Conservation (phyloP, 495 filamentous ascomycete genomes). For the Cladorrhinum samala region DNA sequence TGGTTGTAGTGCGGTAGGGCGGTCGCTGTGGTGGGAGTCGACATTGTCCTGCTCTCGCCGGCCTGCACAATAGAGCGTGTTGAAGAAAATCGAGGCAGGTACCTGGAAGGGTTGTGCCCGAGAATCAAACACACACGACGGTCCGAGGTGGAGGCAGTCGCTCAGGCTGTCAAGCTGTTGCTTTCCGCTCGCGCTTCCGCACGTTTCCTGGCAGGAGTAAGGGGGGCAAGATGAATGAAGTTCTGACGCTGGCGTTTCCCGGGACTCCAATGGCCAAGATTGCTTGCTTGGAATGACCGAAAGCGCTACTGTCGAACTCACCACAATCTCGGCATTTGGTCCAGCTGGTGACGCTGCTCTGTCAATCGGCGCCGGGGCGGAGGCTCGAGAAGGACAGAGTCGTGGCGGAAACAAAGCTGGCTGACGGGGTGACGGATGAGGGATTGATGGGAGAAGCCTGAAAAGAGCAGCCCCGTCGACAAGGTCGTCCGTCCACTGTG, state of each 20-base stretch:
- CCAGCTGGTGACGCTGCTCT: neutral
- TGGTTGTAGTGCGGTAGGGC: constrained; percentile 60
- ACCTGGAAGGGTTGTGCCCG: neutral
- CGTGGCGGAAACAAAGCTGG: too few relatives aligned
- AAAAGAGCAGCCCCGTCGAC: neutral
- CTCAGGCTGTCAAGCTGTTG: constrained; percentile 13
- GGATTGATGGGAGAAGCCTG: neutral
- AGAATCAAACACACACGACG: neutral
- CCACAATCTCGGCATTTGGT: neutral
- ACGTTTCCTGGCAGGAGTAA: too few relatives aligned
- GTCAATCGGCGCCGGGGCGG: neutral
- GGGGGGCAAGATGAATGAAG: neutral
- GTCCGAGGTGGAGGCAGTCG: constrained; percentile 11
- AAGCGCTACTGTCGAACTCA: neutral
- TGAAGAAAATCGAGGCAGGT: constrained; percentile 3
- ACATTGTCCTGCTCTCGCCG: constrained; percentile 51
- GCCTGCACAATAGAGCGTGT: constrained; percentile 6
- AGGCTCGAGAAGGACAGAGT: too few relatives aligned
- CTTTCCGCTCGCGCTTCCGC: too few relatives aligned
- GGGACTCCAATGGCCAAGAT: neutral
- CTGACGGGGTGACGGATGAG: neutral
- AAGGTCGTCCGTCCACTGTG: too few relatives aligned
- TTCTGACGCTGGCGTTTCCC: constrained; percentile 7
- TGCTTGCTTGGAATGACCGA: neutral
- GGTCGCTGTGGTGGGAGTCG: constrained; percentile 76